Evolutionary conservation across 768 basidiomycete species (phyloP), one percentile per base, ranked within the genome.

Genomic region (Termitomyces sp.): DNA sequence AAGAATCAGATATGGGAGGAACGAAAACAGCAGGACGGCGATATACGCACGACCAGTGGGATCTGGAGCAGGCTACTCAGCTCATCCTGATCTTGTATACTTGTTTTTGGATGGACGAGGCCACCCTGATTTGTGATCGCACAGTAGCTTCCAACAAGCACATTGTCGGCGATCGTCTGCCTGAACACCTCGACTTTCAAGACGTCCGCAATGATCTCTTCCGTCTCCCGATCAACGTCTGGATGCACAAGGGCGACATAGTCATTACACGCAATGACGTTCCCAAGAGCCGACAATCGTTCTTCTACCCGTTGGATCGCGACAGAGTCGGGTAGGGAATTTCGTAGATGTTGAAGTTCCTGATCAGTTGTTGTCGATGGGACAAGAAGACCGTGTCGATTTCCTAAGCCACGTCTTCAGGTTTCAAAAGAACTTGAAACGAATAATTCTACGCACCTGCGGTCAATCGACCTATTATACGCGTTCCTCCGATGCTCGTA

Each of bases 171-270:
- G 66, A 99, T 82, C 11, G 95, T 99, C 75, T 99, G 97, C 52
- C 97, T 83, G 80, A 99, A 99, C 5, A 98, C 97, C 74, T 99
- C 97, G 63, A 98, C 97, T 75, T 98, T 98, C 67, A 99, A 85
- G 20, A 97, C 94, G 74, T 99, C 97, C 33, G 97, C 97, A 76
- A 99, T 98, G 78, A 99, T 98, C 76, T 99, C 97, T 72, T 99
- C 97, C 24, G 97, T 99, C 77, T 98, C 97, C 63, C 97, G 87
- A 78, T 98, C 97, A 62, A 98, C 79, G 66, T 99, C 97, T 8
- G 97, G 97, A 74, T 99, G 97, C 28, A 98, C 97, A 68, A 99
- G 89, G 8, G 97, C 97, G 66, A 99, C 96, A 70, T 98, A 92
- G 78, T 99, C 97, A 75, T 98, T 99, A 78, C 93, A 96, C 13